Base-by-base conservation (phyloP, 352 stramenopile species). In the Pythium folliculosum region DNA sequence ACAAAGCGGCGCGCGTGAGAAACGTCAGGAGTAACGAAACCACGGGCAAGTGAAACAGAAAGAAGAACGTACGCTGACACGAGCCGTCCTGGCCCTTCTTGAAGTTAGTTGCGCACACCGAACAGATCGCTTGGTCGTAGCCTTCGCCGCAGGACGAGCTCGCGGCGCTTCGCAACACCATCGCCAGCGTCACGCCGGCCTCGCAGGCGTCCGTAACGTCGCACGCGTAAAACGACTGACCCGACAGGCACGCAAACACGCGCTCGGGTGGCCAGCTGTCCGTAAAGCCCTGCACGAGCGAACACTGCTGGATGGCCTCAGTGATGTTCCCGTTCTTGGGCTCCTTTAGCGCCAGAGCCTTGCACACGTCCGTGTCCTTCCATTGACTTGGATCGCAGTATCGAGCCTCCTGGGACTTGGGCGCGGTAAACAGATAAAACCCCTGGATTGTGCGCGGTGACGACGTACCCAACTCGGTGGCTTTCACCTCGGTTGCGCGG, bases 71-170 rank as follows among this genome's bases (percentile, higher is more conserved):
- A 92, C 84, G 71, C 22, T 82, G 45, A 35, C 82, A 92, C 1
- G 76, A 80, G 22, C 84, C 82, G 59, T 86, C 77, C 23, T 77
- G 76, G 6, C 69, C 67, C 57, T 78, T 80, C 66, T 91, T 91
- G 73, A 76, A 90, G 22, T 76, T 61, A 21, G 68, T 63, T 0
- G 73, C 73, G 49, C 84, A 92, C 30, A 91, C 82, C 6, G 84
- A 92, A 50, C 84, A 92, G 51, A 91, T 88, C 17, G 80, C 62
- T n/a, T 79, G 69, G 35, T 87, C 72, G 59, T 91, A 91, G 0
- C 80, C 80, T 16, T 65, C 49, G 1, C 75, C 62, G 66, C 82
- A 92, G 0, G 79, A 79, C n/a, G 52, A 70, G 19, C 63, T 77
- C 1, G 70, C 45, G 25, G 69, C 32, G 10, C 71, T 55, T 14